Conservation (phyloP, 176 grass and related monocot species). For the Oryza glumipatula region DNA sequence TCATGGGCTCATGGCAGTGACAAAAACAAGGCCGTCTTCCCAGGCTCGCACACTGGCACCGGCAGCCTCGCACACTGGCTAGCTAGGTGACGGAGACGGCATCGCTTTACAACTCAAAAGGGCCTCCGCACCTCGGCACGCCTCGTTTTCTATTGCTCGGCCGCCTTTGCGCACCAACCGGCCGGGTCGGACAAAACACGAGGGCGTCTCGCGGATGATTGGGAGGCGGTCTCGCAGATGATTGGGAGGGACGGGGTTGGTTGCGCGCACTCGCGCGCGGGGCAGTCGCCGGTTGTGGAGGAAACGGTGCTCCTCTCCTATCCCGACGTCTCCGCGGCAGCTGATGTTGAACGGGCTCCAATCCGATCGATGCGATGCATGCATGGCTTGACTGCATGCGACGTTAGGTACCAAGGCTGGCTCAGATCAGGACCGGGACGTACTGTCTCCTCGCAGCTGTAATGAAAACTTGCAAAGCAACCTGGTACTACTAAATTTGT, state of each 20-base stretch:
- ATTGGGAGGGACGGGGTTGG: slow-evolving; percentile 19
- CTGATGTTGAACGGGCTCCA: slow-evolving; percentile 27
- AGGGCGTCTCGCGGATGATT: neutral
- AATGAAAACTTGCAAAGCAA: neutral
- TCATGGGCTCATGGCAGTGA: neutral
- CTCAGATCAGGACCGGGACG: neutral
- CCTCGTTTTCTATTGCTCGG: slow-evolving; percentile 34
- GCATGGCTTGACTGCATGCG: neutral
- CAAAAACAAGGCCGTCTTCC: neutral
- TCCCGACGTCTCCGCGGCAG: slow-evolving; percentile 29
- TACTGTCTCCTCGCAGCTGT: neutral
- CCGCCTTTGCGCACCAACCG: slow-evolving; percentile 40
- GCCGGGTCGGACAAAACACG: neutral
- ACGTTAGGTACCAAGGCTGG: slow-evolving; percentile 24
- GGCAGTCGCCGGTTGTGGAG: slow-evolving; percentile 16
- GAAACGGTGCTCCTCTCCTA: neutral
- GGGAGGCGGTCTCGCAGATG: neutral
- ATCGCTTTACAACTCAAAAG: slow-evolving; percentile 52
- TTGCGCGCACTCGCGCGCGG: slow-evolving; percentile 29
- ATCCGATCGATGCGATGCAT: neutral
- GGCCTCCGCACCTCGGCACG: neutral
- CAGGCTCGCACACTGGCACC: neutral
- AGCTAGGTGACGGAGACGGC: slow-evolving; percentile 32
- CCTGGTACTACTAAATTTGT: neutral
- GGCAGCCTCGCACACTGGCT: neutral